These are phyloP conservation scores for Didymella sp. DNA, from an alignment of 2,329 filamentous ascomycete species.

Conservation along the genomic window DNA sequence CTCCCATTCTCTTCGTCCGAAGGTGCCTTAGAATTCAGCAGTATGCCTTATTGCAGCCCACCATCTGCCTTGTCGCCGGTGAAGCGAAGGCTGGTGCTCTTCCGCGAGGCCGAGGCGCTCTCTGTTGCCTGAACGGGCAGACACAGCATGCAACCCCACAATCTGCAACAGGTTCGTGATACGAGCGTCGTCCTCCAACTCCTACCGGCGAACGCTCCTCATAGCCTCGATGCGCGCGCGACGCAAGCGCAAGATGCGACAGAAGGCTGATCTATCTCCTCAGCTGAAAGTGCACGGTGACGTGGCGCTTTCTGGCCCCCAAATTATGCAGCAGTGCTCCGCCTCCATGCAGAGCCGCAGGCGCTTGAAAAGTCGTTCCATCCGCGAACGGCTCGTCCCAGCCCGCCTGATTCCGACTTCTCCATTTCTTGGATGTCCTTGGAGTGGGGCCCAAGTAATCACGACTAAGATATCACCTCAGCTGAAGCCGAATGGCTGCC, in stretches of 20 bases:
- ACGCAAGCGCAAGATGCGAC: constrained; percentile 19
- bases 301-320: constrained; percentile 31
- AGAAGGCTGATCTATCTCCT: constrained; percentile 12
- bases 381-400: constrained; percentile 18
- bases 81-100: not conserved
- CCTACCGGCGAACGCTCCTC: constrained; percentile 2
- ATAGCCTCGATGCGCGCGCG: constrained; percentile 22
- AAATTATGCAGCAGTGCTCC: constrained; percentile 25
- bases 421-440: too few species aligned
- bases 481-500: too few species aligned
- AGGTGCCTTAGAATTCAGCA: not conserved
- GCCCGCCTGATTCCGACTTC: constrained; percentile 10
- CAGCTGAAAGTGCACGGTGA: constrained; percentile 27
- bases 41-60: not conserved
- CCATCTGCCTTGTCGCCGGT: not conserved
- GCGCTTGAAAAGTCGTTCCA: constrained; percentile 25
- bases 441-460: too few species aligned
- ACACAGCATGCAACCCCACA: constrained; percentile 3
- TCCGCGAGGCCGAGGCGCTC: not conserved
- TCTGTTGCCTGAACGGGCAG: not conserved
- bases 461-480: too few species aligned
- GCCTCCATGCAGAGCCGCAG: constrained; percentile 32
- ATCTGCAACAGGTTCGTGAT: constrained; percentile 4
- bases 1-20: not conserved
- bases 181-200: constrained; percentile 1